Percentiles rank a stretch among this genome's conserved stretches.
These are phyloP conservation scores for Pichia sp. DNA, from an alignment of 1,139 yeast species.

Conservation along the genomic window DNA sequence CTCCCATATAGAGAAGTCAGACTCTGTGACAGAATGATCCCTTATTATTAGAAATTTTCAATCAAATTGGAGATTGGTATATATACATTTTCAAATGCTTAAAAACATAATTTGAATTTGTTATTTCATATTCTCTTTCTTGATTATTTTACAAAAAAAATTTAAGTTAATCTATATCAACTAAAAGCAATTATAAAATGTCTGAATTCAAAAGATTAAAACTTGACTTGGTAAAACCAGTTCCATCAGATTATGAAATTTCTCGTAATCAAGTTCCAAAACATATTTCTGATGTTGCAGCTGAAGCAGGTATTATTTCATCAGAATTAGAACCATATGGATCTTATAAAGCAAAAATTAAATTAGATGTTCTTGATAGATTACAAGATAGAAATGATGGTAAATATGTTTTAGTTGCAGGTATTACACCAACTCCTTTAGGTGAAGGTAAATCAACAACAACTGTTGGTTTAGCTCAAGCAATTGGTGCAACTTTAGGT, in stretches of 20 bases:
- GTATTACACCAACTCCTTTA: slow-evolving; percentile 96
- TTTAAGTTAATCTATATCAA: too few species aligned
- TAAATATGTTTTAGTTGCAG: slow-evolving; percentile 88
- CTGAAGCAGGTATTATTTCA: slow-evolving; percentile 76
- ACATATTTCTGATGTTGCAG: slow-evolving; percentile 72
- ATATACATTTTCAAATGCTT: too few species aligned
- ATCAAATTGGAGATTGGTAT: too few species aligned
- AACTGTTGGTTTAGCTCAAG: slow-evolving; percentile 94
- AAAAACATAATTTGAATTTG: not conserved
- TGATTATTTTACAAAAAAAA: not conserved
- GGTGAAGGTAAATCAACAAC: slow-evolving; percentile 99
- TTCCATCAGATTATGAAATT: slow-evolving; percentile 91
- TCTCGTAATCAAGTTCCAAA: slow-evolving; percentile 88
- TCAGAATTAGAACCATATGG: slow-evolving; percentile 90
- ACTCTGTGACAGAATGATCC: too few species aligned
- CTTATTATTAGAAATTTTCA: too few species aligned
- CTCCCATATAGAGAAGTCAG: too few species aligned
- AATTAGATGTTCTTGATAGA: slow-evolving; percentile 67
- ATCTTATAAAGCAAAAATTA: slow-evolving; percentile 86
- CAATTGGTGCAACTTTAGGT: slow-evolving; percentile 86
- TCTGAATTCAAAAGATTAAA: slow-evolving; percentile 39
- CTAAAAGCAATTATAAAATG: slow-evolving; percentile 11
- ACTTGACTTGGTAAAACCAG: slow-evolving; percentile 65
- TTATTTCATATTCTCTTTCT: not conserved
- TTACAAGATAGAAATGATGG: slow-evolving; percentile 65